Evolutionary conservation across 768 basidiomycete genomes (phyloP), one percentile per base, ranked within the genome.

Genomic region (Macrolepiota albuminosa): DNA sequence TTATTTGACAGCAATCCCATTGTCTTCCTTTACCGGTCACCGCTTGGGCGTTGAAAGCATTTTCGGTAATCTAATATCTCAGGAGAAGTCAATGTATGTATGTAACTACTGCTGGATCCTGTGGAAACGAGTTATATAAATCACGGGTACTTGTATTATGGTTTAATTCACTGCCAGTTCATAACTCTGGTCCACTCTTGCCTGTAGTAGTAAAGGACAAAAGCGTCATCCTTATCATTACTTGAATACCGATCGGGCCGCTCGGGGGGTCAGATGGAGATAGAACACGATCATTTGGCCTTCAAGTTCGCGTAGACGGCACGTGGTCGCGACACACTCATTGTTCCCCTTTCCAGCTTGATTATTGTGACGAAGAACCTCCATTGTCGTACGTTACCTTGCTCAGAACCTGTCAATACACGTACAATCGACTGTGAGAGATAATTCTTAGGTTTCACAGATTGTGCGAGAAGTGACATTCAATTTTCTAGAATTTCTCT

Each of bases 251-350:
- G 36, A 40, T 26, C 37, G 52, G 52, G 16, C 52, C 52, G 52
- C 26, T n/a, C 11, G 18, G 18, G 7, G 24, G 29, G 21, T 37
- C 36, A 51, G 55, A 57, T 57, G 56, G 58, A 54, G 56, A 56
- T 57, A 52, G 26, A 39, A 57, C 58, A 43, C 56, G 56, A 57
- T 45, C 39, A 24, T 36, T 53, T 39, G 13, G 11, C 6, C 8
- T 86, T 71, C 5, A 84, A 84, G 4, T 79, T 64, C 69, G 84
- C 82, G 14, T 86, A 70, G 0, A 70, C 72, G 31, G 87, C 11
- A 80, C 76, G 3, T 79, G 70, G 45, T 78, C 79, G 70, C 85
- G 59, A 63, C 33, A 14, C 31, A 16, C 29, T 56, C 54, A 58
- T 63, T 63, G 63, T 63, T 63, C 57, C 36, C 54, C 26, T 54